Conservation (phyloP, 768 basidiomycete genomes). For the Suillus ampliporus region DNA sequence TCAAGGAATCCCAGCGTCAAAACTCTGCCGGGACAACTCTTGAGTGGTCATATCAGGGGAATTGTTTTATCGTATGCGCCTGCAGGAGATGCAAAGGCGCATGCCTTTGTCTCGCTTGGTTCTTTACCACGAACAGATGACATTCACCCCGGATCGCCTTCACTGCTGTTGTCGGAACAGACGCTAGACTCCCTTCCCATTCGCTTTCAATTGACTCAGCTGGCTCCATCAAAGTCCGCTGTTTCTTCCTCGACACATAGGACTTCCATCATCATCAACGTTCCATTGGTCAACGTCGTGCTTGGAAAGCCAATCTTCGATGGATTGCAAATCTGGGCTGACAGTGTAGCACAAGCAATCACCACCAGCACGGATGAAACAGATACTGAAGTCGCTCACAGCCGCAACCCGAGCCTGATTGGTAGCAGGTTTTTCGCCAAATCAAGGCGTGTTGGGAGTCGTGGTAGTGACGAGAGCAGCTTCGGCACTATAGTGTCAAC, state of each 20-base stretch:
- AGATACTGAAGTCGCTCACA: slow-evolving; percentile 41
- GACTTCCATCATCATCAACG: slow-evolving; percentile 32
- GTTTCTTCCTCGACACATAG: slow-evolving; percentile 12
- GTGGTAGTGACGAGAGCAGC: slow-evolving; percentile 47
- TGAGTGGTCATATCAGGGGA: slow-evolving; percentile 50
- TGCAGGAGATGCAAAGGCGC: slow-evolving; percentile 45
- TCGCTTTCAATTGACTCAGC: slow-evolving; percentile 26
- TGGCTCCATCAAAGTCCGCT: slow-evolving; percentile 3
- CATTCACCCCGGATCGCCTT: neutral
- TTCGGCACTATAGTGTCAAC: slow-evolving; percentile 40
- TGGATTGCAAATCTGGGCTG: slow-evolving; percentile 84
- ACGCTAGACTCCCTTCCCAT: slow-evolving; percentile 23
- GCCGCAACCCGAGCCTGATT: slow-evolving; percentile 68
- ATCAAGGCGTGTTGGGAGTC: slow-evolving; percentile 42
- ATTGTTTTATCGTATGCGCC: slow-evolving; percentile 56
- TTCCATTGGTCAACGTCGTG: slow-evolving; percentile 69
- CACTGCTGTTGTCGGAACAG: slow-evolving; percentile 33
- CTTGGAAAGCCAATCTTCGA: slow-evolving; percentile 73
- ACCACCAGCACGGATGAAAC: slow-evolving; percentile 41
- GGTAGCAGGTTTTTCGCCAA: slow-evolving; percentile 80
- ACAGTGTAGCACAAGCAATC: slow-evolving; percentile 79
- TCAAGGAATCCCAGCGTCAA: slow-evolving; percentile 8
- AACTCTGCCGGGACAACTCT: slow-evolving; percentile 24
- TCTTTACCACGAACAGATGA: slow-evolving; percentile 36
- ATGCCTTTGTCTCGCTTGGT: slow-evolving; percentile 57